Conservation (phyloP, 2,329 filamentous ascomycete species). For the Ophiognomonia clavigignenti-juglandacearum region DNA sequence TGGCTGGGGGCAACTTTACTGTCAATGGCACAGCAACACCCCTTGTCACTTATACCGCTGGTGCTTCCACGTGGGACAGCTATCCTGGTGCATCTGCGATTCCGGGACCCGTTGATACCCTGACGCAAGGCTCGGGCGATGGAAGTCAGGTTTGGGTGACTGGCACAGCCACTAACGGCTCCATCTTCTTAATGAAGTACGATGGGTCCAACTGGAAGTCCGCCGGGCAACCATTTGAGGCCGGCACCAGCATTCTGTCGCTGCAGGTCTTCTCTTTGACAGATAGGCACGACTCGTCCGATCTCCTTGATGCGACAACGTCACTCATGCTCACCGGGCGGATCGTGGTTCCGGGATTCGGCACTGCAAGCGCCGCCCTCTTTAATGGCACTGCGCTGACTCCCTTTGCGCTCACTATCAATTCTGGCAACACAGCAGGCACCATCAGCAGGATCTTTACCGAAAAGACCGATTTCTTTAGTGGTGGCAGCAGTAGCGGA, state of each 20-base stretch:
- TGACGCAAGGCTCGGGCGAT: slow-evolving; percentile 69
- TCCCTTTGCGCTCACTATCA: slow-evolving; percentile 78
- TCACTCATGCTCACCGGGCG: slow-evolving; percentile 80
- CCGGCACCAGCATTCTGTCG: slow-evolving; percentile 66
- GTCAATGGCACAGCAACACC: slow-evolving; percentile 61
- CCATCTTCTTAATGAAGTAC: slow-evolving; percentile 77
- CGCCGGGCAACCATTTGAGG: slow-evolving; percentile 57
- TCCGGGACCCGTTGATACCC: slow-evolving; percentile 73
- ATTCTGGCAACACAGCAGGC: slow-evolving; percentile 58
- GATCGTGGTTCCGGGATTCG: slow-evolving; percentile 69
- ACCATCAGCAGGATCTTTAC: slow-evolving; percentile 81
- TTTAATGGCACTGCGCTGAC: slow-evolving; percentile 77
- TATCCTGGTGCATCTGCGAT: slow-evolving; percentile 61
- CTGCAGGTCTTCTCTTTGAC: slow-evolving; percentile 76
- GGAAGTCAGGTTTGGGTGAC: slow-evolving; percentile 76
- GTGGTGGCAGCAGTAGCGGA: slow-evolving; percentile 30
- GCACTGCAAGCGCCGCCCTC: slow-evolving; percentile 77
- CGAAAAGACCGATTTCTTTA: slow-evolving; percentile 74
- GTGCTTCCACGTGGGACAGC: slow-evolving; percentile 59
- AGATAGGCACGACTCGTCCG: slow-evolving; percentile 58
- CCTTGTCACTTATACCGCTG: slow-evolving; percentile 69
- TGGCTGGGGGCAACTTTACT: slow-evolving; percentile 73
- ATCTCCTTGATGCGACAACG: slow-evolving; percentile 62
- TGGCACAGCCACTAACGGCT: slow-evolving; percentile 64
- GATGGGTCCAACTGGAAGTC: slow-evolving; percentile 67